A percentile compares a stretch with the other conserved stretches of the same genome.
phyloP scores from a whole-genome alignment of 2,329 filamentous ascomycete genomes.

The Neocatenulostroma microsporum region DNA sequence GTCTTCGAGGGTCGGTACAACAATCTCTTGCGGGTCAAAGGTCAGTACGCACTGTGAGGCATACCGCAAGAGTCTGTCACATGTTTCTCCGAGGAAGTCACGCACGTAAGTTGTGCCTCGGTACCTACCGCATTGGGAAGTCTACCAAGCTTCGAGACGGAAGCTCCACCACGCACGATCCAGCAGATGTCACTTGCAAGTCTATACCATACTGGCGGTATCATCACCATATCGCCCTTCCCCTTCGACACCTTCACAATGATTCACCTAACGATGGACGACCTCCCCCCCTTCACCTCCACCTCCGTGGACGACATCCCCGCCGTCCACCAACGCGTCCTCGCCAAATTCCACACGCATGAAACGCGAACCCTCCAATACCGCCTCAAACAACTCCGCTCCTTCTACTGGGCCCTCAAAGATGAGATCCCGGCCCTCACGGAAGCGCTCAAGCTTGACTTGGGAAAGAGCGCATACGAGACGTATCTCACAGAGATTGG shows the following conservation, averaged over 20 bases:
- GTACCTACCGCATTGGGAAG: too few relatives aligned
- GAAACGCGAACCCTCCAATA: slow-evolving; percentile 77
- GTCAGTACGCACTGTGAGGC: too few relatives aligned
- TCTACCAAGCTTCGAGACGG: too few relatives aligned
- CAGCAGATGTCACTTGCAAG: too few relatives aligned
- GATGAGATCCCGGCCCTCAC: slow-evolving; percentile 67
- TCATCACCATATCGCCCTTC: too few relatives aligned
- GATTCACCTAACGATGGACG: slow-evolving; percentile 19
- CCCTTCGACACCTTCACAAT: slow-evolving; percentile 1
- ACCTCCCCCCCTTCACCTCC: slow-evolving; percentile 28
- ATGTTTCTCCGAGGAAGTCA: too few relatives aligned
- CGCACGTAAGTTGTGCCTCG: too few relatives aligned
- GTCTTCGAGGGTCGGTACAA: too few relatives aligned
- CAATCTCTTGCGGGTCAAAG: too few relatives aligned
- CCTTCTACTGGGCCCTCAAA: slow-evolving; percentile 85
- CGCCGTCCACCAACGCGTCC: slow-evolving; percentile 51
- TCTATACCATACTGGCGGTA: too few relatives aligned
- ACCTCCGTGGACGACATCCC: slow-evolving; percentile 63
- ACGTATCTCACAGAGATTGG: slow-evolving; percentile 64
- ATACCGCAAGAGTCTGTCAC: too few relatives aligned
- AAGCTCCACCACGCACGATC: too few relatives aligned
- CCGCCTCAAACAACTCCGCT: slow-evolving; percentile 76
- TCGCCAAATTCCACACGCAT: slow-evolving; percentile 65
- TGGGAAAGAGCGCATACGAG: slow-evolving; percentile 72
- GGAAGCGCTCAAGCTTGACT: slow-evolving; percentile 68